Base-by-base conservation (phyloP, 345 rosid genomes). In the Murraya paniculata region DNA sequence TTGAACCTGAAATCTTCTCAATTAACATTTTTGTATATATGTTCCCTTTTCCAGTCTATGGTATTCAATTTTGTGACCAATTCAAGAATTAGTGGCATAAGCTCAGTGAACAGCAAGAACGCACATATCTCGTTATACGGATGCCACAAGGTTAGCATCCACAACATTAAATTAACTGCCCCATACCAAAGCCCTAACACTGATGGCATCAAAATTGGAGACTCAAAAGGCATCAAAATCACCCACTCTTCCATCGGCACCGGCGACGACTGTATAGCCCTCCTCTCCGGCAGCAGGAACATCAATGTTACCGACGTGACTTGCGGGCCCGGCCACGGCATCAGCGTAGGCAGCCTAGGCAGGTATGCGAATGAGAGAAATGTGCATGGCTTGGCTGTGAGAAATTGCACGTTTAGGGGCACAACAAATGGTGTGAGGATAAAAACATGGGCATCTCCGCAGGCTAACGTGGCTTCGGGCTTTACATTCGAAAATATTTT, bases 301-400 rank as follows among this genome's bases (percentile, higher is more conserved):
- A 80, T 86, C n/a, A 50, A 79, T 38, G 65, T 88, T n/a, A 76
- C 74, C 21, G 30, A 77, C 58, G 77, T 88, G 33, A 64, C 59
- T 2, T 84, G 90, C 58, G 90, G 90, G 28, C 90, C 89, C 5
- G 81, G 90, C 38, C 90, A 88, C 24, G 90, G 90, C 55, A 88
- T 88, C 39, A 86, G 90, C 68, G 73, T 88, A 4, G 90, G 90
- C 16, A 88, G 90, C 76, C 79, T 84, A 4, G 90, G 90, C 22
- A 79, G 70, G 64, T 68, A 53, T 73, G 72, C 71, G 16, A 73
- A 81, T 8, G 89, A 86, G 5, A 39, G 81, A 35, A 78, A 84
- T n/a, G 84, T 81, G 59, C 50, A 50, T 0, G 86, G 78, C 38
- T 16, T 68, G 4, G 66, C 66, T 0, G 87, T 80, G 0, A 82